A percentile compares a stretch with the other conserved stretches of the same genome.
Conservation (phyloP, 345 rosid species). For the Eucalyptus marginata region DNA sequence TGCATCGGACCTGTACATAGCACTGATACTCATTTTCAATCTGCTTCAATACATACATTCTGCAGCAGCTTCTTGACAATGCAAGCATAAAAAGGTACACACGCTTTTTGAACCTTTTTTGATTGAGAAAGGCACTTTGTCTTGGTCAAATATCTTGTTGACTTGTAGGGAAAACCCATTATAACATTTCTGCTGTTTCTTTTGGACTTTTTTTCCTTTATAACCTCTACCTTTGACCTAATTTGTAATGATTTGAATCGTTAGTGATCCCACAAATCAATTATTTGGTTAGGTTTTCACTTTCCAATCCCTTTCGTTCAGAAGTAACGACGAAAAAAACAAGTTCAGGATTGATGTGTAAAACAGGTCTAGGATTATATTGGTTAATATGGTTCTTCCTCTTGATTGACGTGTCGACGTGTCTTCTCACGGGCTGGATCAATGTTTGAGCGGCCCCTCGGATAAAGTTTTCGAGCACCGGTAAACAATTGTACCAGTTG, state of each 20-base stretch:
- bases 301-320: neutral
- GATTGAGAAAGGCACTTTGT: neutral
- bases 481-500: neutral
- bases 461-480: neutral
- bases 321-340: neutral
- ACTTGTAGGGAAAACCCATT: neutral
- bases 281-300: neutral
- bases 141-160: neutral
- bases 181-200: neutral
- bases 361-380: neutral
- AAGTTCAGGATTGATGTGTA: neutral
- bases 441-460: neutral
- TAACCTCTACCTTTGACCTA: neutral
- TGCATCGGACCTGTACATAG: neutral
- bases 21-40: neutral
- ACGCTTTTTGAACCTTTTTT: neutral
- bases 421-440: neutral
- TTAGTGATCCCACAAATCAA: neutral
- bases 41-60: neutral
- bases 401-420: neutral
- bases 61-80: neutral
- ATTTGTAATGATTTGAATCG: neutral
- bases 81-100: neutral
- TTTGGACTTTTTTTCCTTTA: neutral
- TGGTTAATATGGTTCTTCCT: neutral